These are phyloP conservation scores for Albophoma yamanashiensis DNA, from an alignment of 2,329 filamentous ascomycete genomes.

Conservation along the genomic window DNA sequence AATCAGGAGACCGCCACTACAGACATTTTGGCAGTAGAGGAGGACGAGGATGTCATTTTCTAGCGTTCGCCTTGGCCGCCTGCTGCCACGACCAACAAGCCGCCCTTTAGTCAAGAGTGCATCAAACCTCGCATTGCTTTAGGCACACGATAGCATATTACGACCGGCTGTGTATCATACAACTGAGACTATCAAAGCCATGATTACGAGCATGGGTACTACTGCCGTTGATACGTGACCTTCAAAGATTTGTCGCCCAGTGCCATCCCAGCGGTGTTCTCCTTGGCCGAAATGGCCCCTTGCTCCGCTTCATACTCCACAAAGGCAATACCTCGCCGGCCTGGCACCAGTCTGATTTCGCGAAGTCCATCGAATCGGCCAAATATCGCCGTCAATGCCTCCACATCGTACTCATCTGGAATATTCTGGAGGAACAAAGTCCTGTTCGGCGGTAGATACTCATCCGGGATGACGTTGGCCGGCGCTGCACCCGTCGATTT, in stretches of 20 bases:
- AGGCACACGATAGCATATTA: neutral
- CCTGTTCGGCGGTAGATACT: conserved; percentile 96
- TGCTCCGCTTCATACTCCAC: conserved; percentile 90
- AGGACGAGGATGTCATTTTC: conserved; percentile 83
- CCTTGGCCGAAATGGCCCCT: conserved; percentile 86
- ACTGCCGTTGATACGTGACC: conserved; percentile 94
- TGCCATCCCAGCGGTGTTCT: conserved; percentile 78
- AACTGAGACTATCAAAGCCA: neutral
- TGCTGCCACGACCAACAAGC: neutral
- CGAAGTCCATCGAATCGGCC: conserved; percentile 86
- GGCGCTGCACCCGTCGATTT: conserved; percentile 62
- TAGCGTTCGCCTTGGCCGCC: conserved; percentile 21
- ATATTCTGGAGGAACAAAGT: conserved; percentile 90
- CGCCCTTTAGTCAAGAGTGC: neutral
- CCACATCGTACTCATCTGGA: conserved; percentile 75
- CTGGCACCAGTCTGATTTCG: conserved; percentile 82
- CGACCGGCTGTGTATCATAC: neutral
- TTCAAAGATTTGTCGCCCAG: conserved; percentile 73
- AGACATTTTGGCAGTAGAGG: conserved; percentile 64
- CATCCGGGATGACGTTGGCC: conserved; percentile 78
- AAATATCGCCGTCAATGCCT: conserved; percentile 71
- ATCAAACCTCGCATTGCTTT: neutral
- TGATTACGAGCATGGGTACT: conserved; percentile 9
- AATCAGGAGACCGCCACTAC: conserved; percentile 29
- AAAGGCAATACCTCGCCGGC: conserved; percentile 81